Base-by-base conservation (phyloP, 2,329 filamentous ascomycete species). In the Botrytis byssoidea region DNA sequence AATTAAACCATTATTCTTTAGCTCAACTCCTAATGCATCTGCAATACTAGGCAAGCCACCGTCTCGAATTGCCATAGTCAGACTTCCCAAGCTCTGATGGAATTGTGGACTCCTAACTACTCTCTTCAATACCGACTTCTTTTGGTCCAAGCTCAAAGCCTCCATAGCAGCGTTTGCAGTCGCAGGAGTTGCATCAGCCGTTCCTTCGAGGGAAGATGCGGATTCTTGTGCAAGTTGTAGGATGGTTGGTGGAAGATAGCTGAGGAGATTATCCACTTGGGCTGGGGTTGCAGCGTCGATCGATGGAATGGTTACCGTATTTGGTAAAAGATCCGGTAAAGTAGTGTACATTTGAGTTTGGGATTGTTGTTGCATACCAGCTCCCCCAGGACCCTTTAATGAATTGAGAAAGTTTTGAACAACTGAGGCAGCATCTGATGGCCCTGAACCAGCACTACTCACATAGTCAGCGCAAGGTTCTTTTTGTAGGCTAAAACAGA, bases 41-140 rank as follows among this genome's bases (percentile, higher is more conserved):
- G 94, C 92, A 76, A 99, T 92, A 78, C 91, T 97, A 7, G 95
- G 95, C 73, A 99, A 83, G 0, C 95, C 96, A 20, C 96, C 96
- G 78, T 98, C 95, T 73, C 94, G 88, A 72, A 99, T 85, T 20
- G 96, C 96, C 83, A 94, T 90, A 0, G 94, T 97, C 78, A 99
- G 84, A 81, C 92, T 96, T 0, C 90, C 89, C 57, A 98, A 84
- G 77, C 93, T 95, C 82, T 98, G 96, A 75, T 90, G 89, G 80
- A 99, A 94, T 81, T 99, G 96, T 29, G 96, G 95, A 77, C 93
- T 97, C 76, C 93, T 89, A 22, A 98, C 84, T 12, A 98, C 94
- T 80, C 91, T 92, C 81, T 90, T 91, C 61, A 99, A 83, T 20
- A 98, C 88, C 35, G 88, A 86, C 80, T 92, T 93, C 86, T 98